These are phyloP conservation scores for Quercus ilex DNA, from an alignment of 306 rosid genomes.

Conservation along the genomic window DNA sequence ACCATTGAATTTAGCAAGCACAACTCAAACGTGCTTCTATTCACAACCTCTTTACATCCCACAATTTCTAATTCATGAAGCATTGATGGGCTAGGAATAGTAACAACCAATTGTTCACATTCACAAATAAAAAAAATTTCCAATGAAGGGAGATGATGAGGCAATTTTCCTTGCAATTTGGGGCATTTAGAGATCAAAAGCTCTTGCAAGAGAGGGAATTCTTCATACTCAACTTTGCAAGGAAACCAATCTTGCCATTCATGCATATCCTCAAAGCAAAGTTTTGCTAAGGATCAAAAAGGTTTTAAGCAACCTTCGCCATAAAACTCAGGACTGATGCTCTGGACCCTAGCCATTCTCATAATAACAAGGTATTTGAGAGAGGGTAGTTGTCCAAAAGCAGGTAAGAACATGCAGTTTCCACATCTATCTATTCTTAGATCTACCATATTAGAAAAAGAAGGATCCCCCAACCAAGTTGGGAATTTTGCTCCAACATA, in stretches of 20 bases:
- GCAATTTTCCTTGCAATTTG: no score
- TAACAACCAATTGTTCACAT: background rate
- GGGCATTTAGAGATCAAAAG: background rate
- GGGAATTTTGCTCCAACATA: background rate
- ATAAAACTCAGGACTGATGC: background rate
- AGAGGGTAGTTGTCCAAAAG: background rate
- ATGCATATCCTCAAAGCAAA: background rate
- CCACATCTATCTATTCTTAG: background rate
- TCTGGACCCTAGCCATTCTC: background rate
- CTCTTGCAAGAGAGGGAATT: background rate
- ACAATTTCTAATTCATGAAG: background rate
- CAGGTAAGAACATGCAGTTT: background rate
- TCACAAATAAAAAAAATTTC: background rate
- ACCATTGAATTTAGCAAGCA: no score
- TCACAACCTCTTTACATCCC: no score
- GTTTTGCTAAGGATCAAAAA: background rate
- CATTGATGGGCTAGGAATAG: background rate
- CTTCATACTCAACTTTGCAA: background rate
- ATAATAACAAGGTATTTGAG: background rate
- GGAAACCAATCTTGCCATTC: background rate
- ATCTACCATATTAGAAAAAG: background rate
- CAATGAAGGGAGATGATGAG: background rate
- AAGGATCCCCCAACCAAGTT: background rate
- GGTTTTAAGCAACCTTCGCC: background rate
- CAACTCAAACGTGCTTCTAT: no score